phyloP scores from a whole-genome alignment of 2,329 filamentous ascomycete species.

The Madurella fahalii region DNA sequence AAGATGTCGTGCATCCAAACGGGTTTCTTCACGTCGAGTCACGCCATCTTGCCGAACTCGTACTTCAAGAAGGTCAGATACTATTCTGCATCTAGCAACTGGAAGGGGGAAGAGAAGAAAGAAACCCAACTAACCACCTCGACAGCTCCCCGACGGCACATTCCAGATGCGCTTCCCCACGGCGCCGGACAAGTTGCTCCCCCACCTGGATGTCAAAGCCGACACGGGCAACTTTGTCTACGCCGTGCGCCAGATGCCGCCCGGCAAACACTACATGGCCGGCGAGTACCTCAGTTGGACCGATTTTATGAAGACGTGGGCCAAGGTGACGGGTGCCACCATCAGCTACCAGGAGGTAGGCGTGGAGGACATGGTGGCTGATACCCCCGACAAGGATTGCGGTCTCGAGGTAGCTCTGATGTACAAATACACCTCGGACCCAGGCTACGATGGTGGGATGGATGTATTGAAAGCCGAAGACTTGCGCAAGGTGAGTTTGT shows the following conservation, averaged over 20 bases:
- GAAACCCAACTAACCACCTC: not conserved
- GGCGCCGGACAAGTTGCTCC: conserved; percentile 34
- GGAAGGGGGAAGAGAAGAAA: too few species aligned
- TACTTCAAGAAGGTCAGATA: conserved; percentile 44
- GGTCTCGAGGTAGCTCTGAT: conserved; percentile 44
- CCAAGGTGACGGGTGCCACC: conserved; percentile 32
- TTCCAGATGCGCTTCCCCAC: conserved; percentile 48
- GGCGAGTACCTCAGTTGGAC: conserved; percentile 44
- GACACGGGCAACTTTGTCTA: conserved; percentile 47
- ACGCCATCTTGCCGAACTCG: conserved; percentile 41
- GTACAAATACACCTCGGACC: conserved; percentile 44
- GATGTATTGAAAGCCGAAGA: conserved; percentile 41
- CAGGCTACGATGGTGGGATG: conserved; percentile 47
- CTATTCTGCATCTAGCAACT: not conserved
- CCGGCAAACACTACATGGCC: conserved; percentile 47
- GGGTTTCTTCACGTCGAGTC: conserved; percentile 46
- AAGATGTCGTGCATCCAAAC: conserved; percentile 52
- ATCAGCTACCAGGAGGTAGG: conserved; percentile 39
- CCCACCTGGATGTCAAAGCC: conserved; percentile 44
- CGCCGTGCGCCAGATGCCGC: conserved; percentile 46
- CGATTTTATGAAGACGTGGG: conserved; percentile 43
- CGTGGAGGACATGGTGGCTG: conserved; percentile 38
- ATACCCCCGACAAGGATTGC: conserved; percentile 36
- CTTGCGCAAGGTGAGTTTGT: conserved; percentile 37
- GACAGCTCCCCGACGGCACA: conserved; percentile 37